These are phyloP conservation scores for Prunus salicina DNA, from an alignment of 306 rosid genomes.

Conservation along the genomic window DNA sequence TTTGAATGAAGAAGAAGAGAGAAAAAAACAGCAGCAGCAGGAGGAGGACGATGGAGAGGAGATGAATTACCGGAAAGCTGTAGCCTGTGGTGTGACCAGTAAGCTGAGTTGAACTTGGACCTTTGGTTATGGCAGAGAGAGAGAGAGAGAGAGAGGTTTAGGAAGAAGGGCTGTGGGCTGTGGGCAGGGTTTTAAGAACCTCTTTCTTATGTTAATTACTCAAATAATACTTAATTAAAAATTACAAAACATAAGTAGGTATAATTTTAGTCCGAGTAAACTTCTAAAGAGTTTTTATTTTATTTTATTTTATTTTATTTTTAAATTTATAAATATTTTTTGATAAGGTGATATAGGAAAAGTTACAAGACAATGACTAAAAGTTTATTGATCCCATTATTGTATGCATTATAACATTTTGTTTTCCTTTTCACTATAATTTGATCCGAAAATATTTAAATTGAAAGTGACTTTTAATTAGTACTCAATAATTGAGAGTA, in stretches of 20 bases:
- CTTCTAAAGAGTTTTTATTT: not conserved
- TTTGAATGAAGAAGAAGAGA: not conserved
- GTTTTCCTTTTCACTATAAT: too few relatives aligned
- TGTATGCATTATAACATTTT: too few relatives aligned
- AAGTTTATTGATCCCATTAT: too few relatives aligned
- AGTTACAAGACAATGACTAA: too few relatives aligned
- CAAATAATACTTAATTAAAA: not conserved
- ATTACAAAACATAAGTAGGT: not conserved
- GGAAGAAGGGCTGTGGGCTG: not conserved
- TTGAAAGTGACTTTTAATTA: too few relatives aligned
- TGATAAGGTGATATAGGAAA: too few relatives aligned
- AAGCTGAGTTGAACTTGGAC: not conserved
- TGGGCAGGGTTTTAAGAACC: slow-evolving; percentile 11
- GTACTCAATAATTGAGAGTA: too few relatives aligned
- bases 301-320: too few relatives aligned
- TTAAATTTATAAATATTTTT: too few relatives aligned
- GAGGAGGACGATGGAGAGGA: not conserved
- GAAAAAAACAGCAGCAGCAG: not conserved
- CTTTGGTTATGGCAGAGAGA: not conserved
- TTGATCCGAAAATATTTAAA: too few relatives aligned
- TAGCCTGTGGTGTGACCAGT: not conserved
- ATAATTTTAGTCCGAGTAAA: not conserved
- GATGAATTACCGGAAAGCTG: slow-evolving; percentile 3
- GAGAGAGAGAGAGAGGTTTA: not conserved
- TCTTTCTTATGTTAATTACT: not conserved